Evolutionary conservation across 108 stramenopile genomes (phyloP), one percentile per base, ranked within the genome.

Genomic region (Thalassiosira profunda): DNA sequence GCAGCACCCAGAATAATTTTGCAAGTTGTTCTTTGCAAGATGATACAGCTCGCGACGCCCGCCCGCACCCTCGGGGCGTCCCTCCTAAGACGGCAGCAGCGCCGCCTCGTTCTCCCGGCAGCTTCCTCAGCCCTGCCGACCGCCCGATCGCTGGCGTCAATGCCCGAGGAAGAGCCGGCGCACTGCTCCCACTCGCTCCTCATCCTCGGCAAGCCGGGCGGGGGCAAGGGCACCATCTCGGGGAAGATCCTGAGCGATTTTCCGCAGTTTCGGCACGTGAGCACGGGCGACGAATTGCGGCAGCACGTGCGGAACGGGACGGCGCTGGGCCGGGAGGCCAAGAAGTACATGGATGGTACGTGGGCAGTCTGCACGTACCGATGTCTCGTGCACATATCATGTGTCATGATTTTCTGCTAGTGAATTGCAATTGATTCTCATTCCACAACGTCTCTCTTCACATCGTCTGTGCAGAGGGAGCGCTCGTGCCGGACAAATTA

Each of bases 141-240:
- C 23, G 21, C 17, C 37, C 59, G 70, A 45, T 36, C 51, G 8
- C 36, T 72, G 2, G 70, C 60, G 4, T 51, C 60, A 20, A 11
- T 69, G 15, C 46, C 29, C 53, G 30, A 9, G 15, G 52, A 28
- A 21, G 52, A 8, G 17, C 38, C 25, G 14, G 18, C 58, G 45
- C 41, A 54, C 5, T 69, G 67, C 28, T 55, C 76, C 0, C 84
- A 79, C 37, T 88, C 86, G 26, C 78, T 88, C 2, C 80, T 94
- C 38, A 95, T 98, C 53, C 68, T 96, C 3, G 97, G 96, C 30
- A 93, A 95, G 56, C 95, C 97, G 3, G 99, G 99, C 18, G 96
- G 98, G 12, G 99, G 99, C 1, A 99, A 99, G 63, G 99, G 99
- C 36, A 99, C 99, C 12, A 97, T 98, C 24, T 84, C 90, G 2